A percentile compares a stretch with the other conserved stretches of the same genome.
phyloP scores from a whole-genome alignment of 352 stramenopile genomes.

The Thalassiosira mediterranea region DNA sequence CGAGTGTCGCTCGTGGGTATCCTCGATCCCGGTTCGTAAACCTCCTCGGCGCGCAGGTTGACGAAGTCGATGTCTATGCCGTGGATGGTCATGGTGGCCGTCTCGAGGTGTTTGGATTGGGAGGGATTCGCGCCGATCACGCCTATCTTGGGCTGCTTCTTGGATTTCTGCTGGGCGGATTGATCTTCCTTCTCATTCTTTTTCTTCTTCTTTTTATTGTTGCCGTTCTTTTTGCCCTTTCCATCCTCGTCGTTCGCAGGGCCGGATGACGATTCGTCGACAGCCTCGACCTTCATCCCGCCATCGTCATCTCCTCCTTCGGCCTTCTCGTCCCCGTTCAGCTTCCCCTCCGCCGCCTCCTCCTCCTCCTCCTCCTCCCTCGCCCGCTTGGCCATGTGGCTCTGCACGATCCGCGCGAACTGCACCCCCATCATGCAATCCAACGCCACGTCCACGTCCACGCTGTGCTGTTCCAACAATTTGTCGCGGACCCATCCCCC shows the following conservation, averaged over 20 bases:
- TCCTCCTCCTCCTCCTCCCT: slow-evolving; percentile 17
- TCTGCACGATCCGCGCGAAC: slow-evolving; percentile 87
- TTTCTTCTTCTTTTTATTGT: slow-evolving; percentile 14
- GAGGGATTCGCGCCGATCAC: slow-evolving; percentile 94
- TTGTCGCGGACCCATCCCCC: slow-evolving; percentile 99
- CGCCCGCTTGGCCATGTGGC: slow-evolving; percentile 39
- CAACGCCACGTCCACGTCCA: slow-evolving; percentile 97
- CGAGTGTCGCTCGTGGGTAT: slow-evolving; percentile 85
- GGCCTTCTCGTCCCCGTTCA: background rate
- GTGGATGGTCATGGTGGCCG: slow-evolving; percentile 92
- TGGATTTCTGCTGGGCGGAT: slow-evolving; percentile 16
- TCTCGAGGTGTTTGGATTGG: slow-evolving; percentile 99
- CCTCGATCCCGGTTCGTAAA: slow-evolving; percentile 87
- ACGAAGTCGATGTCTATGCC: slow-evolving; percentile 95
- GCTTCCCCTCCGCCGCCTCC: background rate
- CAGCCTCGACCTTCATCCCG: background rate
- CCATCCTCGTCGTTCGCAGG: too few relatives aligned
- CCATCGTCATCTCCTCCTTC: background rate
- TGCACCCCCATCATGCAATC: slow-evolving; percentile 93
- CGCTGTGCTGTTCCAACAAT: slow-evolving; percentile 73
- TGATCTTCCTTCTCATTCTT: slow-evolving; percentile 17
- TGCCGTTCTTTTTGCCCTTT: too few relatives aligned
- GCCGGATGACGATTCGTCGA: background rate
- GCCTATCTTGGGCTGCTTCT: slow-evolving; percentile 77
- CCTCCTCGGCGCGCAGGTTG: slow-evolving; percentile 94